Evolutionary conservation across 305 asterid genomes (phyloP).

Genomic region (Ruellia speciosa): DNA sequence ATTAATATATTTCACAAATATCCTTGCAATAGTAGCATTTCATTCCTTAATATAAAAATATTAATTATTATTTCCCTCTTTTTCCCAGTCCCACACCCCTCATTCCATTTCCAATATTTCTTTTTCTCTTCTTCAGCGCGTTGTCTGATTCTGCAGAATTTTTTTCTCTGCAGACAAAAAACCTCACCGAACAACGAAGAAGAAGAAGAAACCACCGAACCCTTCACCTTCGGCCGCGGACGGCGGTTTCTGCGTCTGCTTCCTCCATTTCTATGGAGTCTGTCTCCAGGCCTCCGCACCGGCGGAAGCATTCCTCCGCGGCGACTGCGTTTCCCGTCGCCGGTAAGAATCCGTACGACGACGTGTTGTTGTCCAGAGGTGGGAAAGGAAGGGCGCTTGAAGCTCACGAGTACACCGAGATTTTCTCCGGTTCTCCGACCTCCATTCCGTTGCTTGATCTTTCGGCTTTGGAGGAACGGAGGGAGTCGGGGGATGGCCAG

Average conservation of each 20-base stretch:
- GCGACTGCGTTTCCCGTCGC: constrained; percentile 39
- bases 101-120: background rate
- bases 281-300: constrained; percentile 51
- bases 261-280: constrained; percentile 43
- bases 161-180: constrained; percentile 22
- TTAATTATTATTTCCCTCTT: too few species aligned
- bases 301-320: constrained; percentile 39
- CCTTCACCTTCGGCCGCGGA: background rate
- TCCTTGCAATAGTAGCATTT: background rate
- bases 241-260: background rate
- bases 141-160: constrained; percentile 37
- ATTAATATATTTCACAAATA: too few species aligned
- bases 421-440: constrained; percentile 44
- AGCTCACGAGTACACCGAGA: constrained; percentile 57
- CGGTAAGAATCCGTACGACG: constrained; percentile 60
- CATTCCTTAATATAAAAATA: too few species aligned
- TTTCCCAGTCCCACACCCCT: background rate
- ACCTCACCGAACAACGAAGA: constrained; percentile 23
- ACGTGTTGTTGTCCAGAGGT: constrained; percentile 36
- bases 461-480: constrained; percentile 39
- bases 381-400: constrained; percentile 21
- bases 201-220: background rate
- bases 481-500: constrained; percentile 25
- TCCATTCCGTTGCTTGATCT: constrained; percentile 85
- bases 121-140: constrained; percentile 20